Percentiles rank a stretch among this genome's conserved stretches.
Conservation (phyloP, 2,329 filamentous ascomycete species). For the Aspergillus versicolor region DNA sequence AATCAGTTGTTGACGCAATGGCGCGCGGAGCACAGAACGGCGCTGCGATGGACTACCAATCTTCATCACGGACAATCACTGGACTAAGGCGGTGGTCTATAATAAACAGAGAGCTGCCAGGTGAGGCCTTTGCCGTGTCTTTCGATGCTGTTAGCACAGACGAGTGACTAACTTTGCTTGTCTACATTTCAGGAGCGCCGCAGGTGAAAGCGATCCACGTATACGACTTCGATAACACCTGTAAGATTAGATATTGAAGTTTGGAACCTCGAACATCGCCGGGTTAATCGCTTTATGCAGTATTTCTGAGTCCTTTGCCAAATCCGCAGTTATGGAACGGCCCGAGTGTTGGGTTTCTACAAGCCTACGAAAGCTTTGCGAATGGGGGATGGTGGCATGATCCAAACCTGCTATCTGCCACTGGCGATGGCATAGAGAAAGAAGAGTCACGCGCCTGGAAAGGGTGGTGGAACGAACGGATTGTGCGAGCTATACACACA, state of each 20-base stretch:
- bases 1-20: slow-evolving; percentile 34
- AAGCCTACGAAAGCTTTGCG: slow-evolving; percentile 71
- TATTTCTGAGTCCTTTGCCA: slow-evolving; percentile 88
- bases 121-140: slow-evolving; percentile 42
- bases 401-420: slow-evolving; percentile 76
- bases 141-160: neutral
- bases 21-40: slow-evolving; percentile 28
- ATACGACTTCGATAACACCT: slow-evolving; percentile 97
- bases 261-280: neutral
- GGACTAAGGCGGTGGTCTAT: slow-evolving; percentile 83
- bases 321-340: slow-evolving; percentile 86
- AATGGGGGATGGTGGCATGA: slow-evolving; percentile 99
- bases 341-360: slow-evolving; percentile 72
- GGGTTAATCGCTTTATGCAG: slow-evolving; percentile 44
- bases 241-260: slow-evolving; percentile 50
- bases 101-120: slow-evolving; percentile 68
- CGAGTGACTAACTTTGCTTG: neutral
- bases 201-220: slow-evolving; percentile 80
- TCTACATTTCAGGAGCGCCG: slow-evolving; percentile 51
- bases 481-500: slow-evolving; percentile 53
- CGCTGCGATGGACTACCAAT: slow-evolving; percentile 21
- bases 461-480: slow-evolving; percentile 95
- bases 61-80: slow-evolving; percentile 60
- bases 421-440: slow-evolving; percentile 75
- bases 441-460: slow-evolving; percentile 85